Percentiles rank a stretch among this genome's conserved stretches.
These are phyloP conservation scores for Cercospora zeae-maydis DNA, from an alignment of 2,329 filamentous ascomycete species.

Conservation along the genomic window DNA sequence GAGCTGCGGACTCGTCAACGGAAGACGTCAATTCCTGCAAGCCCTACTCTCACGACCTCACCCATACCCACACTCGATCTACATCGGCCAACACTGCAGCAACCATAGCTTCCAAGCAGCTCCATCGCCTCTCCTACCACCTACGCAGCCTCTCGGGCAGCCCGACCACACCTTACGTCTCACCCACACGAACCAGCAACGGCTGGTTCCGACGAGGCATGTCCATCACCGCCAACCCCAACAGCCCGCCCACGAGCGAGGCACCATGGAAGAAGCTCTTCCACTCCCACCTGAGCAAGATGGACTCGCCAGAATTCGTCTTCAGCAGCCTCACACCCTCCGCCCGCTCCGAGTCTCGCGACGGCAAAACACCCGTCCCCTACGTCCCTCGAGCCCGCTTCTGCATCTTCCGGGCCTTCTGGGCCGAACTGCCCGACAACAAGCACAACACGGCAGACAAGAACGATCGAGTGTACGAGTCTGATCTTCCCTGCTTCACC, in stretches of 20 bases:
- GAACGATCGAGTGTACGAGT: constrained; percentile 69
- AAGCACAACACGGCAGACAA: constrained; percentile 66
- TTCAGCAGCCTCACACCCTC: constrained; percentile 47
- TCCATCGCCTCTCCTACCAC: constrained; percentile 30
- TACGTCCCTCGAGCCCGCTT: constrained; percentile 62
- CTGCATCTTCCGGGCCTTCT: constrained; percentile 84
- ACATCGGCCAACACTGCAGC: constrained; percentile 13
- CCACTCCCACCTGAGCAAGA: constrained; percentile 48
- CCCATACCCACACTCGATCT: neutral
- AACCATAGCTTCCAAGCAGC: constrained; percentile 34
- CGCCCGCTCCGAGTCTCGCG: constrained; percentile 24
- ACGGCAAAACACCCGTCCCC: constrained; percentile 38
- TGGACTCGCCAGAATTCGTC: constrained; percentile 50
- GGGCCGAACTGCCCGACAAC: constrained; percentile 68
- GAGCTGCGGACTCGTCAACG: neutral
- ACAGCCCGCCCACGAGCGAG: constrained; percentile 35
- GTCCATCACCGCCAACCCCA: constrained; percentile 42
- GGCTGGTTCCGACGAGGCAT: constrained; percentile 38
- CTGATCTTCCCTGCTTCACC: constrained; percentile 77
- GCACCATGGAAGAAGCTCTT: constrained; percentile 54
- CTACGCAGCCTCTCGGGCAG: constrained; percentile 40
- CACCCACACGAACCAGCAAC: neutral
- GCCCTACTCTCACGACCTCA: constrained; percentile 1
- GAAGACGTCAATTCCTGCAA: neutral
- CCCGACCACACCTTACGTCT: constrained; percentile 8